Evolutionary conservation across 768 basidiomycete species (phyloP), one percentile per base, ranked within the genome.

Genomic region (Gloeostereum incarnatum): DNA sequence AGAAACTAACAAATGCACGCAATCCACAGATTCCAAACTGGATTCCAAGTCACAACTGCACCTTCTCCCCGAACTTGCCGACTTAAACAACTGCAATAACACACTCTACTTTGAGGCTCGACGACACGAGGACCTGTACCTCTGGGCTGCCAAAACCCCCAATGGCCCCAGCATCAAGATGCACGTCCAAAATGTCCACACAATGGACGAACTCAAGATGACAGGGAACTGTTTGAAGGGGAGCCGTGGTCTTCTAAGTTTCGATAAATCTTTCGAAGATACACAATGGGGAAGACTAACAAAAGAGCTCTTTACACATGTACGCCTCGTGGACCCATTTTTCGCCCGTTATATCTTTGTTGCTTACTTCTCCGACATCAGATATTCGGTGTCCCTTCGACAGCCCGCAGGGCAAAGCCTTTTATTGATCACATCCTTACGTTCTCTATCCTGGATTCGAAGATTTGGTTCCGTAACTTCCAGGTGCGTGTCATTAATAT

Each of bases 201-300:
- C 96, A 30, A 98, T 98, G 96, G 96, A 98, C 62, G 96, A 99
- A 60, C 70, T 99, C 47, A 98, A 98, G 66, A 87, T 99, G 93
- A 94, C 92, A 5, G 96, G 96, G 22, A 98, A 99, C 58, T 99
- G 96, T 59, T 61, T 99, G 48, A 96, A 94, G 61, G 96, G 96
- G 13, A 88, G 87, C 52, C 67, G 96, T 38, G 94, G 93, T 4
- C 63, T 98, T 38, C 62, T 98, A 46, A 88, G 86, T 54, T 99
- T 99, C 56, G 93, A 96, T 60, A 75, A 80, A 43, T 75, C 68
- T 30, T 98, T 96, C 58, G 90, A 97, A 32, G 77, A 86, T 36
- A 82, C 75, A 37, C 90, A 85, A 62, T 92, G 83, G 79, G 86
- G 81, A 24, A 74, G 69, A 45, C 58, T 93, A 53, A 81, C 83